These are phyloP conservation scores for Helenozyma baotianmanensis DNA, from an alignment of 805 yeast species.

Conservation along the genomic window DNA sequence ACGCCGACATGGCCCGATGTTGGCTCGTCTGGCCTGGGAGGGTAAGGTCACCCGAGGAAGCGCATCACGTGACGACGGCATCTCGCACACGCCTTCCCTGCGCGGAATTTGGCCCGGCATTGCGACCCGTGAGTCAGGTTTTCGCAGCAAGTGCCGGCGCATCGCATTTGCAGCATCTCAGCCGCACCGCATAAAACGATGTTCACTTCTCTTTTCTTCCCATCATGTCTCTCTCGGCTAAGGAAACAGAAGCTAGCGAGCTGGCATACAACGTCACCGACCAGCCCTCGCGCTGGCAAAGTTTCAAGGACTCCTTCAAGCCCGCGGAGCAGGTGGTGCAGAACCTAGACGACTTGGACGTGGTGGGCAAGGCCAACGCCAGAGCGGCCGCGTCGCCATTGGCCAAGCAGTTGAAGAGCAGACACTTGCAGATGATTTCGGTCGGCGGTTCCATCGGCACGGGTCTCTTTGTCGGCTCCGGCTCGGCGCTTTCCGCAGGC, in stretches of 20 bases:
- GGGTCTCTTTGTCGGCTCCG: conserved; percentile 63
- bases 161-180: no score
- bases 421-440: conserved; percentile 65
- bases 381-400: conserved; percentile 55
- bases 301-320: conserved; percentile 31
- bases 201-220: neutral
- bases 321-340: conserved; percentile 24
- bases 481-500: conserved; percentile 50
- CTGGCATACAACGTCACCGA: conserved; percentile 4
- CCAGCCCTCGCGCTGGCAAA: conserved; percentile 8
- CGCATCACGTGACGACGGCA: no score
- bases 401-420: conserved; percentile 46
- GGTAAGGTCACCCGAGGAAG: no score
- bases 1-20: no score
- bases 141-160: no score
- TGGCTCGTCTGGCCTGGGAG: no score
- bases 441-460: conserved; percentile 69
- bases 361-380: conserved; percentile 43
- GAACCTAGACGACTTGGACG: conserved; percentile 21
- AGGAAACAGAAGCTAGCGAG: conserved; percentile 4
- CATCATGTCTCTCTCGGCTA: conserved; percentile 1
- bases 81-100: no score
- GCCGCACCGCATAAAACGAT: no score
- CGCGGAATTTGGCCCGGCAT: no score
- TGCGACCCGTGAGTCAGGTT: no score